A percentile compares a stretch with the other conserved stretches of the same genome.
phyloP scores from a whole-genome alignment of 768 basidiomycete species.

The Mycena filopes region DNA sequence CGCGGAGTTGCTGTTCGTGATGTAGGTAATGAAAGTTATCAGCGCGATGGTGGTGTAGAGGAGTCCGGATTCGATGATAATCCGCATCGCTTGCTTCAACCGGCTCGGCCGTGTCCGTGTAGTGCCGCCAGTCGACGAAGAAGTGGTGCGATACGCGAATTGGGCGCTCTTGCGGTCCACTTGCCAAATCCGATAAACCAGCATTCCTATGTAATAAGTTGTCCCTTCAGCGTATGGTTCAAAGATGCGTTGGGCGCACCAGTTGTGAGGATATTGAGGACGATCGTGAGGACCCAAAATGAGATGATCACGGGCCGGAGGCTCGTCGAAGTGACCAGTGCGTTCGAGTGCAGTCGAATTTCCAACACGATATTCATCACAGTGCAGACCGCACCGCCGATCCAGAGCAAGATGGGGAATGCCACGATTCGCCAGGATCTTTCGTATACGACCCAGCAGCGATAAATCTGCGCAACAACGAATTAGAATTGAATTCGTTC shows the following conservation, averaged over 20 bases:
- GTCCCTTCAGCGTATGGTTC: no score
- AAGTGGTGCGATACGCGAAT: neutral
- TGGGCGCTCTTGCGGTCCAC: neutral
- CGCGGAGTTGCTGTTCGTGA: neutral
- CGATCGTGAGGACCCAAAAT: slow-evolving; percentile 14
- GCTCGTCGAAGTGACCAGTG: neutral
- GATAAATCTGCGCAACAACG: neutral
- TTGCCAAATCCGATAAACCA: slow-evolving; percentile 4
- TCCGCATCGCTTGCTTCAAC: neutral
- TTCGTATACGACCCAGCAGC: slow-evolving; percentile 22
- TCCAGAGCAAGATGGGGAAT: slow-evolving; percentile 4
- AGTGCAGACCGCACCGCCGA: slow-evolving; percentile 2
- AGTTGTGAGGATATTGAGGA: slow-evolving; percentile 13
- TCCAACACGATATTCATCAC: neutral
- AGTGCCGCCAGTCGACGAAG: neutral
- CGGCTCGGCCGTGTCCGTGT: neutral
- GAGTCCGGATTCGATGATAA: slow-evolving; percentile 19
- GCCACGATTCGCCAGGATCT: slow-evolving; percentile 8
- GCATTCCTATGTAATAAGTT: neutral
- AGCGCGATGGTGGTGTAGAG: neutral
- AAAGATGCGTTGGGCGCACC: neutral
- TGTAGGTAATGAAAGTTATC: neutral
- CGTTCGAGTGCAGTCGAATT: neutral
- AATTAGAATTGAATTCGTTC: neutral
- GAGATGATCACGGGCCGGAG: neutral